Evolutionary conservation across 768 basidiomycete genomes (phyloP), one percentile per base, ranked within the genome.

Genomic region (Tricholoma hemisulphureum): DNA sequence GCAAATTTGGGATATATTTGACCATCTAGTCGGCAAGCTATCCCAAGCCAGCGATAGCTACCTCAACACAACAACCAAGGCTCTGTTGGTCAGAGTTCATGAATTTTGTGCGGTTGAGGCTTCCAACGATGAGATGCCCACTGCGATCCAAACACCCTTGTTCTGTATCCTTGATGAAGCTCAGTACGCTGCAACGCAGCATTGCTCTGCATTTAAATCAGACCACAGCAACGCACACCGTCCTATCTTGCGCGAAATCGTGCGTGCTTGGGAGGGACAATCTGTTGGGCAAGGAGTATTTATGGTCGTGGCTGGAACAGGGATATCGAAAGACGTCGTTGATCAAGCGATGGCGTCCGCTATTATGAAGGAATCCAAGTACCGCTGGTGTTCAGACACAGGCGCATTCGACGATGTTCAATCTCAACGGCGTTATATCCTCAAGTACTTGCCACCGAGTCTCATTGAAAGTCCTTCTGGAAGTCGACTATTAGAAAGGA

Each of bases 121-220:
- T 26, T 48, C 53, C 18, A 41, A 20, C 50, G 48, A 20, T 28
- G 28, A 28, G 9, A 11, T 29, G 32, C 18, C 53, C 14, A 48
- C 35, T 32, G n/a, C 34, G n/a, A 61, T 50, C 16, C 67, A 70
- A 53, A 71, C 69, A 5, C 75, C 77, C 6, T 58, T 80, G 20
- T 80, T 78, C 62, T 78, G 76, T 57, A 72, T 80, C 14, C 69
- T 80, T 7, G 78, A 80, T 50, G 78, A 80, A 64, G 77, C 76
- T 10, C 78, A 80, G 58, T 69, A 73, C 46, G 77, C 79, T 6
- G 77, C 77, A 1, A 75, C 73, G 0, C 71, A 76, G 50, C 74
- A 74, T 41, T 67, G 59, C 21, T 55, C 64, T 1, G 70, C 77
- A 1, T 79, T 80, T 59, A 73, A 73, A 50, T 78, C 75, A 4